Evolutionary conservation across 495 filamentous ascomycete genomes (phyloP).

Genomic region (Aspergillus heteromorphus): DNA sequence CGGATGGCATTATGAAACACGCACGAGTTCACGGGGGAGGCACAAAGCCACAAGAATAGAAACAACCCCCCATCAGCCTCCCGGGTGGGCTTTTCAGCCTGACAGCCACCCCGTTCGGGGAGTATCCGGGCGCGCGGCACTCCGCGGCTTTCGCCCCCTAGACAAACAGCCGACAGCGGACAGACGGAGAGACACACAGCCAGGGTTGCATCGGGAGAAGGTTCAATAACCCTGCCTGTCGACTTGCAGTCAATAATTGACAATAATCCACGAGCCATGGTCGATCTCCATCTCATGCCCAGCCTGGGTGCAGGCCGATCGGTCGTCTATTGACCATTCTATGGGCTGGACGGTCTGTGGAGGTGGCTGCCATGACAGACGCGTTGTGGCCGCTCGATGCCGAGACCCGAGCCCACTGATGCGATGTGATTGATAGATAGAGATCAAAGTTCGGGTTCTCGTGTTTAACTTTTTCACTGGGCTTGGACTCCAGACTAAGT

Average conservation of each 20-base stretch:
- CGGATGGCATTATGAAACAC: too few species aligned
- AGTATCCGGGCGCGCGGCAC: not conserved
- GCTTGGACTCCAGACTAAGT: too few species aligned
- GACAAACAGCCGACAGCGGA: too few species aligned
- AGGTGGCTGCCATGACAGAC: not conserved
- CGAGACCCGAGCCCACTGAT: not conserved
- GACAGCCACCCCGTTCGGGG: not conserved
- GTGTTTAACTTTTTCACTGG: too few species aligned
- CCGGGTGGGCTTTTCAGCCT: not conserved
- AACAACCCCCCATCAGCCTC: too few species aligned
- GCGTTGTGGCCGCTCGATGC: not conserved
- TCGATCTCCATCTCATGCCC: not conserved
- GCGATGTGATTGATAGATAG: not conserved
- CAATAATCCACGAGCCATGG: not conserved
- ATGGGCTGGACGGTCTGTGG: not conserved
- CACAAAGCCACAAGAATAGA: not conserved
- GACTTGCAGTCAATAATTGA: not conserved
- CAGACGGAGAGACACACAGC: not conserved
- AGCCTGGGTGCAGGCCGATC: not conserved
- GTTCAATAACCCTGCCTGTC: not conserved
- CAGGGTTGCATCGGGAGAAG: not conserved
- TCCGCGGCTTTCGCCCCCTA: not conserved
- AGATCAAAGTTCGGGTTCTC: not conserved
- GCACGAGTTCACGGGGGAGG: not conserved
- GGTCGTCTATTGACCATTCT: not conserved